Base-by-base conservation (phyloP, 495 filamentous ascomycete genomes). In the Talaromyces ruber region DNA sequence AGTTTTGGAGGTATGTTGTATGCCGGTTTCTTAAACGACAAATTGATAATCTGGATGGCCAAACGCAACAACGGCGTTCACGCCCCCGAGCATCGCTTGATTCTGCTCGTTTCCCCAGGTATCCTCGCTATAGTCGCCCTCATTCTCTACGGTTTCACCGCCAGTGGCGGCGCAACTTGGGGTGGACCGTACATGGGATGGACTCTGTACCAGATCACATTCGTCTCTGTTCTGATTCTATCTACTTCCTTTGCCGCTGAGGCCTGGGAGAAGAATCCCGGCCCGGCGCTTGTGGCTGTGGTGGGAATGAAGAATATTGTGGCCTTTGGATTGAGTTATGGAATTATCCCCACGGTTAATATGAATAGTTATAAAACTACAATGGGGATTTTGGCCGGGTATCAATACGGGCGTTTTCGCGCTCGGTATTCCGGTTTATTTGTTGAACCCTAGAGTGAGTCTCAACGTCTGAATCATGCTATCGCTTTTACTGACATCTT, bases 231-330 rank as follows among this genome's bases (percentile, higher is more conserved):
- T 12, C 64, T 77, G 7, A 76, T 77, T 39, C 60, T 68, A 16
- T 65, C 70, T 0, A 74, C 74, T 12, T 68, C 70, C 2, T 77
- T 76, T 37, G 72, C 75, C 0, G 64, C 75, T 3, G 75, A 76
- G 59, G 72, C 69, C 1, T 74, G 68, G 68, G 71, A 74, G 37
- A 72, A 72, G 62, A 74, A 76, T 61, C 75, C 75, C 5, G 74
- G 74, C 3, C 71, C 74, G 2, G 75, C 75, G 3, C 62, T 77
- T 32, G 75, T 74, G 22, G 66, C 71, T 3, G 74, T 77, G 3
- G 71, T 76, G 25, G 74, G 73, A 0, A 70, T 69, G 25, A 77
- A 76, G 65, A 76, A 76, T 32, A 65, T 76, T 24, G 64, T 77
- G 8, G 65, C 71, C 6, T 76, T 77, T 63, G 74, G 67, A 54